Percentiles rank a stretch among this genome's conserved stretches.
Evolutionary conservation across 148 eudicot species (phyloP).

Genomic region (Heliosperma pusillum): DNA sequence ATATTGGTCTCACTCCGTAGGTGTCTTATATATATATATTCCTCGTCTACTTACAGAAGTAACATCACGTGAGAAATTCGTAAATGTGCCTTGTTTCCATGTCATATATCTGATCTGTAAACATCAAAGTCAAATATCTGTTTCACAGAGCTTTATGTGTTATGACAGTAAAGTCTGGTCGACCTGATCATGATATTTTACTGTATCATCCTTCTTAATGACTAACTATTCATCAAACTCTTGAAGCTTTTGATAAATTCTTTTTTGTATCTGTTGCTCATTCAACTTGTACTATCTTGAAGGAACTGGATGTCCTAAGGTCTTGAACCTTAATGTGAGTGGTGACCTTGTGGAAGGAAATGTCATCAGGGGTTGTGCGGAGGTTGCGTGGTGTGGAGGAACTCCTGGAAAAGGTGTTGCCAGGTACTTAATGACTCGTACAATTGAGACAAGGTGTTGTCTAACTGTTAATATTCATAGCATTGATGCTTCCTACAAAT

Average conservation of each 20-base stretch:
- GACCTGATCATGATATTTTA: too few species aligned
- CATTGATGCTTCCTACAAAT: slow-evolving; percentile 14
- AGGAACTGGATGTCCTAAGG: slow-evolving; percentile 97
- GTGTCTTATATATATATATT: neutral
- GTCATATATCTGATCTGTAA: neutral
- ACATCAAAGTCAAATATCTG: neutral
- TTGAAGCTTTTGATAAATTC: neutral
- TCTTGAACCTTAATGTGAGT: slow-evolving; percentile 72
- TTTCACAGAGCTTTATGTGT: neutral
- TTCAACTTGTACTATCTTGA: slow-evolving; percentile 22
- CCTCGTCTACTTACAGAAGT: neutral
- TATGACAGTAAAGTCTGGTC: too few species aligned
- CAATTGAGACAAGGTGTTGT: neutral
- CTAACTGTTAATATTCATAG: slow-evolving; percentile 4
- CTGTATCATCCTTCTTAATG: neutral
- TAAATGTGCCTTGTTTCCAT: neutral
- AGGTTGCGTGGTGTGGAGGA: slow-evolving; percentile 99
- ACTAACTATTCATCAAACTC: neutral
- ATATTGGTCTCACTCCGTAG: neutral
- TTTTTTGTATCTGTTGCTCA: slow-evolving; percentile 10
- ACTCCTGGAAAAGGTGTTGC: slow-evolving; percentile 91
- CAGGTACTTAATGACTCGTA: slow-evolving; percentile 44
- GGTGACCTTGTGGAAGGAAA: slow-evolving; percentile 94
- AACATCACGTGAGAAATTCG: neutral
- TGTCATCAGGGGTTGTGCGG: slow-evolving; percentile 62